Evolutionary conservation across 169 alveolate genomes (phyloP).

Genomic region (Plasmodium chabaudi): DNA sequence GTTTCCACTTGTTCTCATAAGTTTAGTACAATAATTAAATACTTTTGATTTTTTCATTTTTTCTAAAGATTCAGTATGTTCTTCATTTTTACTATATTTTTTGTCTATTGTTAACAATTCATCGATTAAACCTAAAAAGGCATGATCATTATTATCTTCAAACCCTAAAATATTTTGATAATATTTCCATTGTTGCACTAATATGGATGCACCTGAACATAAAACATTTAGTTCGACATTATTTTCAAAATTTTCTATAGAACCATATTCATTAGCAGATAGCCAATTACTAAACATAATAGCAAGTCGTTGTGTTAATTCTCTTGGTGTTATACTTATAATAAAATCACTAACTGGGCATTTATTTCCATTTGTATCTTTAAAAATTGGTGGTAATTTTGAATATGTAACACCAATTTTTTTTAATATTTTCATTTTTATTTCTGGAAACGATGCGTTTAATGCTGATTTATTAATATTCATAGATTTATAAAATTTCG

Average conservation of each 20-base stretch:
- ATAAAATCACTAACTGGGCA: conserved; percentile 26
- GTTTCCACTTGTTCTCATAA: conserved; percentile 64
- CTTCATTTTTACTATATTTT: conserved; percentile 28
- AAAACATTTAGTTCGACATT: conserved; percentile 51
- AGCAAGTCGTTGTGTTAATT: conserved; percentile 62
- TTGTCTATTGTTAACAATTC: conserved; percentile 52
- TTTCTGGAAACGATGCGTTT: conserved; percentile 39
- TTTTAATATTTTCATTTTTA: conserved; percentile 37
- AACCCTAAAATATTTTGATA: conserved; percentile 40
- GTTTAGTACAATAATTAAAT: conserved; percentile 63
- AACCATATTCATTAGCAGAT: conserved; percentile 53
- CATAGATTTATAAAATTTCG: conserved; percentile 31
- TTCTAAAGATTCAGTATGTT: conserved; percentile 3
- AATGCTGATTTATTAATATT: conserved; percentile 26
- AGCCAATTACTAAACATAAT: conserved; percentile 55
- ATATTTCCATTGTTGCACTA: conserved; percentile 70
- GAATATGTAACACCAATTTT: conserved; percentile 46
- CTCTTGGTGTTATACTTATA: conserved; percentile 56
- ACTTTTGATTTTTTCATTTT: conserved; percentile 61
- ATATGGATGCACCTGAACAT: conserved; percentile 59
- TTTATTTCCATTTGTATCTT: not conserved
- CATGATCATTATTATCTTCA: conserved; percentile 59
- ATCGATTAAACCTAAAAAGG: conserved; percentile 50
- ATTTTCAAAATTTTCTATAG: conserved; percentile 17
- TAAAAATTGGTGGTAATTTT: conserved; percentile 59